Evolutionary conservation across 148 eudicot species (phyloP).

Genomic region (Simmondsia chinensis): DNA sequence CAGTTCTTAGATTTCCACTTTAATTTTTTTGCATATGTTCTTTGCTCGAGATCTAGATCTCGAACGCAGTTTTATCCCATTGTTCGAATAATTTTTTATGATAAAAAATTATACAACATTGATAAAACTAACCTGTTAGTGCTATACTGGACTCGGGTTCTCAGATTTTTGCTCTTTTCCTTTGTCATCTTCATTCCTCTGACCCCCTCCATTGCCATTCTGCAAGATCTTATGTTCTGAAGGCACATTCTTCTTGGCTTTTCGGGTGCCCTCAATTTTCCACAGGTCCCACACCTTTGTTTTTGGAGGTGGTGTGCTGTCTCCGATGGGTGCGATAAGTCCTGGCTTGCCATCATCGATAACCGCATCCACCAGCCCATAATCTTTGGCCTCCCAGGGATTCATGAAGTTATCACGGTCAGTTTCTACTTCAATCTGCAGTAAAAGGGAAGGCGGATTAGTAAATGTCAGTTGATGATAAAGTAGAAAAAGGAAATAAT

Average conservation of each 20-base stretch:
- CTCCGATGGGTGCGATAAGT: conserved; percentile 72
- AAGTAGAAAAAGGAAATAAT: background rate
- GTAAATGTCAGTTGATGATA: background rate
- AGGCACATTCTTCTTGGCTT: conserved; percentile 57
- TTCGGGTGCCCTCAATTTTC: conserved; percentile 50
- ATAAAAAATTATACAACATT: no score
- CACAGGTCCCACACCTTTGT: conserved; percentile 61
- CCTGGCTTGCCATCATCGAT: conserved; percentile 98
- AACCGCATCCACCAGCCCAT: conserved; percentile 76
- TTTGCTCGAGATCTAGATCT: no score
- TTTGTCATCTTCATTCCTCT: conserved; percentile 15
- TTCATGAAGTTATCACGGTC: conserved; percentile 72
- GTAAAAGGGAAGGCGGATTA: background rate
- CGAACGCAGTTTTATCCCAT: no score
- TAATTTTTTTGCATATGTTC: no score
- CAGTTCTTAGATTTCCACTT: no score
- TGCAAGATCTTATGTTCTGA: conserved; percentile 55
- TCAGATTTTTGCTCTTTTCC: conserved; percentile 30
- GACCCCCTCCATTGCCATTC: conserved; percentile 16
- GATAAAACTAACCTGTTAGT: no score
- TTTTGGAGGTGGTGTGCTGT: conserved; percentile 61
- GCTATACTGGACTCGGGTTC: conserved; percentile 32
- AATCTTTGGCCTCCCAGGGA: conserved; percentile 91
- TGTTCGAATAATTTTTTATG: no score
- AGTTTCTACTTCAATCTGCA: conserved; percentile 70